These are phyloP conservation scores for Phytomonas francai DNA, from an alignment of 208 protist species.

Conservation along the genomic window DNA sequence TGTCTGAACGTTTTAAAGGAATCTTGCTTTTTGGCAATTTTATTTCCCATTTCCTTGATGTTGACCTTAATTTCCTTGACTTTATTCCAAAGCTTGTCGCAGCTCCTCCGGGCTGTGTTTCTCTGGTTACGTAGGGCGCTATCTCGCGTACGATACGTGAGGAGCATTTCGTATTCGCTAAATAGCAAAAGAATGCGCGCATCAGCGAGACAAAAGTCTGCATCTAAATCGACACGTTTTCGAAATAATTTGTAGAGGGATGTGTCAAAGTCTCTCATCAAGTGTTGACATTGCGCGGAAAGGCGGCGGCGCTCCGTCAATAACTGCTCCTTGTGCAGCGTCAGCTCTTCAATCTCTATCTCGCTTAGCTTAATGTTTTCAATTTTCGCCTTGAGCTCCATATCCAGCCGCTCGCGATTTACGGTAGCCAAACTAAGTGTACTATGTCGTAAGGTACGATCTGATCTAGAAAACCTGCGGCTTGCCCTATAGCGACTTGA, in stretches of 20 bases:
- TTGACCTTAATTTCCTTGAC: slow-evolving; percentile 51
- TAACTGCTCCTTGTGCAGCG: slow-evolving; percentile 47
- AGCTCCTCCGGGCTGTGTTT: slow-evolving; percentile 36
- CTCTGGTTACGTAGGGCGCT: slow-evolving; percentile 57
- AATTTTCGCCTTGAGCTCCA: slow-evolving; percentile 69
- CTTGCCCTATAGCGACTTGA: background rate
- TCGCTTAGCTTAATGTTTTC: slow-evolving; percentile 76
- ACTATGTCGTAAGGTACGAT: slow-evolving; percentile 36
- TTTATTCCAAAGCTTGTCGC: slow-evolving; percentile 52
- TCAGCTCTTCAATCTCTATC: slow-evolving; percentile 77
- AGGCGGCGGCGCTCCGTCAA: slow-evolving; percentile 64
- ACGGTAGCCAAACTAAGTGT: slow-evolving; percentile 29
- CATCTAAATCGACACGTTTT: slow-evolving; percentile 85
- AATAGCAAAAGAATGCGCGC: slow-evolving; percentile 89
- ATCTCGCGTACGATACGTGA: slow-evolving; percentile 91
- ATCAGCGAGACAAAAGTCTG: slow-evolving; percentile 91
- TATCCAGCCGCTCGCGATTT: slow-evolving; percentile 74
- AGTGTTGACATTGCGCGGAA: slow-evolving; percentile 23
- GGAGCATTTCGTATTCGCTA: slow-evolving; percentile 92
- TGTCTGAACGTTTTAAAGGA: slow-evolving; percentile 62
- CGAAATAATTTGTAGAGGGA: slow-evolving; percentile 64
- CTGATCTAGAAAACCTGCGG: slow-evolving; percentile 11
- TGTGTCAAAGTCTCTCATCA: slow-evolving; percentile 71
- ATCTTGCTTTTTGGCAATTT: slow-evolving; percentile 59
- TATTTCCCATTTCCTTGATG: slow-evolving; percentile 29